Base-by-base conservation (phyloP, 768 basidiomycete genomes). In the Guyanaporus albipodus region DNA sequence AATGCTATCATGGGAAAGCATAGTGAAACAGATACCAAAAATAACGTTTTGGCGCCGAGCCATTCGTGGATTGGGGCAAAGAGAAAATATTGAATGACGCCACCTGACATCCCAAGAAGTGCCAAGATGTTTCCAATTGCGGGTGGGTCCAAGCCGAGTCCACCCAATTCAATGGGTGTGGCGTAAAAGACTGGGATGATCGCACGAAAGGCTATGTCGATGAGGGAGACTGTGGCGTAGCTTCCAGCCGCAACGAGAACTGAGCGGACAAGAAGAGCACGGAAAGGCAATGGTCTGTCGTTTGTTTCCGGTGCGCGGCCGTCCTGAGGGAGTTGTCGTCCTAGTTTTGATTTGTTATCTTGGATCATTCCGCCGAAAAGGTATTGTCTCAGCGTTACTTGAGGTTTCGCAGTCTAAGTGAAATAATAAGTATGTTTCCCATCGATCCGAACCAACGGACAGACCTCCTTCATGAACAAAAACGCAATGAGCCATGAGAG, bases 151-250 rank as follows among this genome's bases (percentile, higher is more conserved):
- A 63, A 55, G 31, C 34, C 23, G n/a, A 66, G 57, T n/a, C 61
- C 66, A 34, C 67, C 66, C 21, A 67, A 41, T 43, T 55, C 57
- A 4, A 69, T 54, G 3, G 66, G 58, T 21, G 61, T 59, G 22
- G 64, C 54, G 12, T 61, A 64, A 49, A 66, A 70, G 28, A 70
- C 48, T 1, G 71, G 68, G 7, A 57, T 22, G 11, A 73, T 32
- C 4, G 82, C 74, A 34, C 76, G 77, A 53, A 77, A 77, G 9
- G 79, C 62, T 35, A 87, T 85, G 45, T 87, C 85, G 40, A 83
- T 64, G 10, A 87, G 68, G 4, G 83, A 75, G 19, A 82, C 70
- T 22, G 65, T 62, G 7, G 78, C 80, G 59, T 88, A 88, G 57
- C 82, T 85, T 10, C 69, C 68, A 5, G 77, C 73, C 10, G 83